Evolutionary conservation across 75 land plant species (phyloP).

Genomic region (Chamaecyparis obtusa): DNA sequence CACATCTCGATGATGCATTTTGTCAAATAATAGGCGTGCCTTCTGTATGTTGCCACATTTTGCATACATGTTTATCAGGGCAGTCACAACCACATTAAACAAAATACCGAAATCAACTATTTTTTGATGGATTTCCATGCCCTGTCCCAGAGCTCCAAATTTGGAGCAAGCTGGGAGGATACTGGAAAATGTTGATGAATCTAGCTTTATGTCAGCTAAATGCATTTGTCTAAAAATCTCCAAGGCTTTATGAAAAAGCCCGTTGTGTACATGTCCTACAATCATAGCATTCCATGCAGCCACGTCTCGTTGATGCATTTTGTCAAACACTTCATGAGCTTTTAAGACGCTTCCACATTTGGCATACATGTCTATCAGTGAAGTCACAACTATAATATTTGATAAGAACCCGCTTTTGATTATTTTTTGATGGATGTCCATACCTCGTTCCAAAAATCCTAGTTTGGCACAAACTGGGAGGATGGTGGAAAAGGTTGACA

Average conservation of each 20-base stretch:
- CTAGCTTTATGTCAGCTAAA: slow-evolving; percentile 7
- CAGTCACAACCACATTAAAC: slow-evolving; percentile 11
- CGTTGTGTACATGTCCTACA: slow-evolving; percentile 18
- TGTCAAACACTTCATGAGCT: slow-evolving; percentile 10
- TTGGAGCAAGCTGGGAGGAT: slow-evolving; percentile 12
- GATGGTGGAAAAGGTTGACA: neutral
- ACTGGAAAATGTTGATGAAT: slow-evolving; percentile 5
- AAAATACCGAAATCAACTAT: slow-evolving; percentile 13
- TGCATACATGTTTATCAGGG: slow-evolving; percentile 23
- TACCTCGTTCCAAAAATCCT: neutral
- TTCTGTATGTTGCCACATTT: slow-evolving; percentile 24
- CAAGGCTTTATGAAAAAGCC: slow-evolving; percentile 10
- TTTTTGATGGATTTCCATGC: slow-evolving; percentile 17
- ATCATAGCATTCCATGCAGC: slow-evolving; percentile 25
- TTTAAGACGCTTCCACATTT: slow-evolving; percentile 14
- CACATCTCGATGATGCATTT: slow-evolving; percentile 7
- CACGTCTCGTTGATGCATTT: slow-evolving; percentile 5
- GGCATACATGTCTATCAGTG: slow-evolving; percentile 14
- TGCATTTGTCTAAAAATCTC: slow-evolving; percentile 13
- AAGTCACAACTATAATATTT: neutral
- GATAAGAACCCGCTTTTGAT: neutral
- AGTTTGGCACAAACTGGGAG: neutral
- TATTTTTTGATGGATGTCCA: neutral
- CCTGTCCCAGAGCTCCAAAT: slow-evolving; percentile 6
- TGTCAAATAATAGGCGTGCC: slow-evolving; percentile 22